Evolutionary conservation across 345 rosid genomes (phyloP), one percentile per base, ranked within the genome.

Genomic region (Ailanthus altissimus): DNA sequence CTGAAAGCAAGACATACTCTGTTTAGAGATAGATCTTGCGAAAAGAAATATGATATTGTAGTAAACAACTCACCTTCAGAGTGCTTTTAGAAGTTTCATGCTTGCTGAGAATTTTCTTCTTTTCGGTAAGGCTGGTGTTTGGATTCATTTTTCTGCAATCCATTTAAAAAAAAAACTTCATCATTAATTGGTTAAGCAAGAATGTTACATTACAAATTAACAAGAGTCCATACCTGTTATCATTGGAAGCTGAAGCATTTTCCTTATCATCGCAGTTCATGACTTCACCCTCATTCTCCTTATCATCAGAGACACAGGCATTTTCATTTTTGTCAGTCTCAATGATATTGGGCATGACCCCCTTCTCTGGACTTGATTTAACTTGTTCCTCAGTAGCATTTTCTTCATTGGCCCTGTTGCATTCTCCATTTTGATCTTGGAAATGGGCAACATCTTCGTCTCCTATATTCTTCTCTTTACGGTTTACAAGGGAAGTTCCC

Each of bases 191-290:
- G 36, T 21, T 54, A 46, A 47, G 60, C 28, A 12, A 67, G 10
- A 23, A 57, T 49, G 36, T 46, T 74, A 58, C 49, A 40, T 57
- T 49, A 36, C 5, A 43, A 74, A 16, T 53, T 21, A 47, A 71
- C 59, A 49, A 51, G 10, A 58, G 77, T 72, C 6, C 73, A 20
- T 70, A 89, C 97, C 90, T 89, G 77, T 93, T 86, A 74, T 21
- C 84, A 79, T 84, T 83, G 20, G 83, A 78, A 69, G 86, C 83
- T 60, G 85, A 74, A 74, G 78, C 77, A 75, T 91, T 91, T 82
- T 93, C 94, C 75, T 90, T 91, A 25, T 88, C 85, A 3, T 84
- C 87, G 54, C 75, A 72, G 20, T 80, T 84, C 75, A 77, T 42
- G 26, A 60, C 81, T 61, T 67, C 78, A 63, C 47, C 53, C 11